Base-by-base conservation (phyloP, 1,284 basidiomycete genomes). In the Cryptococcus sp. region DNA sequence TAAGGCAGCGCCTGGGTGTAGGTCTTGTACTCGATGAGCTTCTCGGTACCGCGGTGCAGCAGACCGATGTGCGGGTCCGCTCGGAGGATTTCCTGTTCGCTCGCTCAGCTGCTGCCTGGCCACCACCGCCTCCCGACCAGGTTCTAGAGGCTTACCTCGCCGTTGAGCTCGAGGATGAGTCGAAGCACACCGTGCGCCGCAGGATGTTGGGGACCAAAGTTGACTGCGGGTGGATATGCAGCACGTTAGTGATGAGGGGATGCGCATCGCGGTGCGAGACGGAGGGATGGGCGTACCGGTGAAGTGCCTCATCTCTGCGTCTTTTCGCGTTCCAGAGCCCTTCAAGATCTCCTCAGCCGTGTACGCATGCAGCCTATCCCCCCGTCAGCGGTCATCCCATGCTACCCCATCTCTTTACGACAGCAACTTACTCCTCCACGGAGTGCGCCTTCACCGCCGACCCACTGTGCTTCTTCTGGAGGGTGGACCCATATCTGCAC, bases 21-120 rank as follows among this genome's bases (percentile, higher is more conserved):
- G 11, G 88, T 98, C 82, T 99, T 99, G 84, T 95, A 97, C 80
- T 98, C 95, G 71, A 98, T 98, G 55, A 99, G 83, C 79, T 98
- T 98, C 78, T 98, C 95, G 18, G 95, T 98, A 39, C 94, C 95
- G 70, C 96, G 87, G 79, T 98, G 95, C 59, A 99, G 83, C 42
- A 99, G 83, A 61, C 95, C 96, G 69, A 98, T 87, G 72, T 98
- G 95, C 24, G 91, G 90, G 77, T 95, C 91, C 42, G 89, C 85
- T 54, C 91, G 86, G 48, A 94, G 80, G 66, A 95, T 91, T 79
- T 93, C 89, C 78, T 70, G 48, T 37, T 33, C 9, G n/a, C 39
- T 33, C 35, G 12, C 24, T 44, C 38, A 50, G 37, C 39, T 52
- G 16, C 18, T 49, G 46, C 13, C 51, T 33, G 5, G 28, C 28